Evolutionary conservation across 805 yeast species (phyloP), one percentile per base, ranked within the genome.

Genomic region (Suhomyces kilbournensis): DNA sequence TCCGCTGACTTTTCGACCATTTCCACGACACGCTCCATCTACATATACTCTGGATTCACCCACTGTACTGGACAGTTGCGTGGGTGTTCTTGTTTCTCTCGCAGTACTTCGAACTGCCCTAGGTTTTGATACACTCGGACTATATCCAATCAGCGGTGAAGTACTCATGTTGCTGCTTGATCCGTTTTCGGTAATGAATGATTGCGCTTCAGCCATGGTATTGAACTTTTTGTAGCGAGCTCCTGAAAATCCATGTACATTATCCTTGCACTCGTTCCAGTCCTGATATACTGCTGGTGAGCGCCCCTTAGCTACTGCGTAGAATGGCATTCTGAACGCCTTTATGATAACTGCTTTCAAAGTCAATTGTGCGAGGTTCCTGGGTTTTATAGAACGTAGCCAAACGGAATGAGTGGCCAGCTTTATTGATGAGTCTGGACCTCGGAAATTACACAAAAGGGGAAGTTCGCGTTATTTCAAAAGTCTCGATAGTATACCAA

Each of bases 21-120:
- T 86, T 4, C 80, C 77, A 8, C 84, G 70, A 0, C 85, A 75
- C 0, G 96, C 88, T 0, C 97, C 97, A 67, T 91, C 97, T 19
- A 90, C 85, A 61, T 80, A 91, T 0, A 90, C 72, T 38, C 42
- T 17, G 23, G 42, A 38, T 19, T 38, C 42, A 4, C 23, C 23
- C 2, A 9, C 42, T 17, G 14, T 7, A 12, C 20, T 30, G 35
- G 32, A n/a, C 14, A 3, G 8, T 20, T 9, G 12, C 17, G 2
- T 10, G 3, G 22, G 23, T 8, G 22, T 15, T 7, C 23, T 17
- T 15, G 6, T 12, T 38, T 38, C 22, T 38, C 40, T 35, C 12
- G 4, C 17, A 42, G 30, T 7, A n/a, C 4, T 17, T 1, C 4
- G n/a, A 15, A 1, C 3, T 4, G n/a, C 23, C 15, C 35, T 7